Percentiles rank a stretch among this genome's conserved stretches.
Conservation (phyloP, 768 basidiomycete species). For the Tephrocybe sp. region DNA sequence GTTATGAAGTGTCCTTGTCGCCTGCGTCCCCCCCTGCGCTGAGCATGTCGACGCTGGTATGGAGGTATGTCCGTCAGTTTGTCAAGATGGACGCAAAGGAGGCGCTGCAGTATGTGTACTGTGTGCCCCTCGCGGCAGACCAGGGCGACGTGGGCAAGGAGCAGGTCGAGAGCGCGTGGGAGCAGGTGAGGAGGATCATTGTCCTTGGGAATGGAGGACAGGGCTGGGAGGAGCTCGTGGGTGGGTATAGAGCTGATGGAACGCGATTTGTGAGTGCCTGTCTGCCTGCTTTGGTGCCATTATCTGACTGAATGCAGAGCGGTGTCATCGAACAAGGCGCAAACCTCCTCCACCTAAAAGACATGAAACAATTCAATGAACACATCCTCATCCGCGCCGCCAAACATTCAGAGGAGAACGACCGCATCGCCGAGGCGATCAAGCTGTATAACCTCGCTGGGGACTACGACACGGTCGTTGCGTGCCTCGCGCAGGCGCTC, state of each 20-base stretch:
- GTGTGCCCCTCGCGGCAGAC: conserved; percentile 76
- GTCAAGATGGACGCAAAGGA: conserved; percentile 91
- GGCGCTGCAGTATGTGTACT: conserved; percentile 93
- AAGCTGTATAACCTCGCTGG: conserved; percentile 95
- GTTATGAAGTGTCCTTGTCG: conserved; percentile 65
- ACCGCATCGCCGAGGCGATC: conserved; percentile 87
- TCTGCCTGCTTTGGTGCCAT: too few species aligned
- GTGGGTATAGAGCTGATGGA: conserved; percentile 89
- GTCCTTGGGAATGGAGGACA: conserved; percentile 76
- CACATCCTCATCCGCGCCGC: conserved; percentile 86
- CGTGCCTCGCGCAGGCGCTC: conserved; percentile 83
- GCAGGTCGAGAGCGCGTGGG: conserved; percentile 81
- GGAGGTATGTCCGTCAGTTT: conserved; percentile 92
- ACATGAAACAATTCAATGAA: conserved; percentile 69
- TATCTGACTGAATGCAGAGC: too few species aligned
- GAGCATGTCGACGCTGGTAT: conserved; percentile 81
- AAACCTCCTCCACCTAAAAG: conserved; percentile 68
- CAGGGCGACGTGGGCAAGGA: conserved; percentile 74
- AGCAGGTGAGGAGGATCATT: conserved; percentile 75
- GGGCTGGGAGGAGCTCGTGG: conserved; percentile 91
- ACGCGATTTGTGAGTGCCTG: conserved; percentile 73
- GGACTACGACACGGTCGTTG: conserved; percentile 84
- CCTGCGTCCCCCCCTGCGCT: conserved; percentile 70
- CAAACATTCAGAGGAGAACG: conserved; percentile 76
- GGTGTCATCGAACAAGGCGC: conserved; percentile 88